Evolutionary conservation across 1,284 basidiomycete species (phyloP), one percentile per base, ranked within the genome.

Genomic region (Ceratobasidium sp.): DNA sequence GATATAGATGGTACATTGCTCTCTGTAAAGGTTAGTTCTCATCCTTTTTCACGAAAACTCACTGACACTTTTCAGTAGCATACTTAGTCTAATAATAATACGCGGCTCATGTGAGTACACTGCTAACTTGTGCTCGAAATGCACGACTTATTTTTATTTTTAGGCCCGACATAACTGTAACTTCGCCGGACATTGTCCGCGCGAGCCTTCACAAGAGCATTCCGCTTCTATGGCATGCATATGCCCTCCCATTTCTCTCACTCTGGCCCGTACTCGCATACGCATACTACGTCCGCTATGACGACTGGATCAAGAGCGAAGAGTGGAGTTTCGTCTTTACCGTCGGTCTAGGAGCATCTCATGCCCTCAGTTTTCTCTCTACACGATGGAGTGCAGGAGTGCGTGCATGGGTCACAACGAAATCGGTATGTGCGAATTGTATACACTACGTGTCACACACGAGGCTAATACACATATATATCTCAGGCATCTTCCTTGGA

Each of bases 321-420:
- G 95, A 97, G 84, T 97, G 95, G 94, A 97, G 97, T 0, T 99
- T 99, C 83, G 89, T 99, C 65, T 95, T 93, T 69, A 96, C 94
- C 81, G 93, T 97, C 23, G 87, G 91, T 13, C 90, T 99, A 10
- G 93, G 95, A 50, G 92, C 91, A 15, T 91, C 93, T 2, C 98
- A 99, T 85, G 96, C 96, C 0, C 89, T 99, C 77, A 96, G 94
- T 83, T 99, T 97, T 86, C 88, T 99, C 68, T 87, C 93, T 57
- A 99, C 97, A 0, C 91, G 91, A 80, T 99, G 97, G 97, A 96
- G 91, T 84, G 90, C 94, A 26, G 90, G 88, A 50, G 92, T 95
- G 67, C 90, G 91, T 80, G 93, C 96, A 44, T 90, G 89, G 88
- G 88, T 97, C 79, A 96, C 94, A 17, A 95, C 92, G 2, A 87